Percentiles rank a stretch among this genome's conserved stretches.
phyloP scores from a whole-genome alignment of 2,329 filamentous ascomycete genomes.

The Amauroascus verrucosus region DNA sequence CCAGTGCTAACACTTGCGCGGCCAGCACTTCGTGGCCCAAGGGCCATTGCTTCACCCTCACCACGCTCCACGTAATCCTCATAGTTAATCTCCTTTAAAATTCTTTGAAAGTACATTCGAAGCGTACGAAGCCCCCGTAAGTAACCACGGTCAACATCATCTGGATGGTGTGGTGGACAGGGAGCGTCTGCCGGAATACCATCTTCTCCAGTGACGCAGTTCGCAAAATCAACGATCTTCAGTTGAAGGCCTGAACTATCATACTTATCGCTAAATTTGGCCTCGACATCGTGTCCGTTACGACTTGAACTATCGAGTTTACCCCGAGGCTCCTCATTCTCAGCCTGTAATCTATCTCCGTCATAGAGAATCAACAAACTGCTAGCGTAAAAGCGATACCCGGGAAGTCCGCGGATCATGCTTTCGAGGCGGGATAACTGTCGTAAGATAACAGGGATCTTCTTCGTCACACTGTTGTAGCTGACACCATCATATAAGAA shows the following conservation, averaged over 20 bases:
- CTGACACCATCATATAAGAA: slow-evolving; percentile 89
- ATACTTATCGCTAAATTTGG: slow-evolving; percentile 27
- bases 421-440: slow-evolving; percentile 75
- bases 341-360: slow-evolving; percentile 45
- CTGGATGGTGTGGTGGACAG: slow-evolving; percentile 72
- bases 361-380: slow-evolving; percentile 95
- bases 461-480: slow-evolving; percentile 65
- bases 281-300: slow-evolving; percentile 18
- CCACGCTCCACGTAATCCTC: slow-evolving; percentile 37
- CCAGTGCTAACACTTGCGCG: slow-evolving; percentile 25
- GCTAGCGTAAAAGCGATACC: slow-evolving; percentile 91
- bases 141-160: slow-evolving; percentile 79
- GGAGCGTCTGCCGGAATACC: slow-evolving; percentile 44
- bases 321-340: slow-evolving; percentile 15
- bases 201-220: slow-evolving; percentile 86
- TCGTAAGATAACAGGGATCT: slow-evolving; percentile 76
- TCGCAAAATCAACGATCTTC: slow-evolving; percentile 97
- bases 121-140: slow-evolving; percentile 72
- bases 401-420: slow-evolving; percentile 67
- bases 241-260: slow-evolving; percentile 52
- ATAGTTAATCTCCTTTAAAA: slow-evolving; percentile 63
- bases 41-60: slow-evolving; percentile 34
- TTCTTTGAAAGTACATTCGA: slow-evolving; percentile 73
- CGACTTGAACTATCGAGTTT: slow-evolving; percentile 19
- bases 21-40: slow-evolving; percentile 27